Conservation (phyloP, 176 grass and related monocot genomes). For the Alopecurus myosuroides region DNA sequence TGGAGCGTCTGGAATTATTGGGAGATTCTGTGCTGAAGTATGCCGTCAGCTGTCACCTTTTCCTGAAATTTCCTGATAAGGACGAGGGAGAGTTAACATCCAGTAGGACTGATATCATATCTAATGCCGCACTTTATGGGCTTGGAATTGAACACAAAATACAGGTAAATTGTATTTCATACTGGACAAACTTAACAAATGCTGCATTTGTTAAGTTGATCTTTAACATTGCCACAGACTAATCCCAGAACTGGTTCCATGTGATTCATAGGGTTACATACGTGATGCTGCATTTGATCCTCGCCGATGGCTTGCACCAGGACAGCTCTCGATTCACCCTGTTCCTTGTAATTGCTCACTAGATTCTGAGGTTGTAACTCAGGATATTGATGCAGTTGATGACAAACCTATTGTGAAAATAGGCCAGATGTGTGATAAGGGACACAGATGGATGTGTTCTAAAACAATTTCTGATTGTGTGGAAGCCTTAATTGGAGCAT, state of each 20-base stretch:
- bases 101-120: constrained; percentile 44
- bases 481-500: constrained; percentile 89
- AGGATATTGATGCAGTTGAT: constrained; percentile 34
- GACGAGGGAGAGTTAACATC: constrained; percentile 74
- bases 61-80: constrained; percentile 66
- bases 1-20: constrained; percentile 86
- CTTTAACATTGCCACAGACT: neutral
- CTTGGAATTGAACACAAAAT: constrained; percentile 59
- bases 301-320: constrained; percentile 86
- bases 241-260: constrained; percentile 15
- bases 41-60: constrained; percentile 65
- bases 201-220: neutral
- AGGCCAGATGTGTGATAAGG: constrained; percentile 83
- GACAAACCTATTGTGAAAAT: constrained; percentile 50
- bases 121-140: constrained; percentile 80
- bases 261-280: constrained; percentile 61
- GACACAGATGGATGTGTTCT: constrained; percentile 94
- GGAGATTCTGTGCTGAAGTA: constrained; percentile 94
- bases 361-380: constrained; percentile 28
- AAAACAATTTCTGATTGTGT: constrained; percentile 95
- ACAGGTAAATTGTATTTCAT: constrained; percentile 53
- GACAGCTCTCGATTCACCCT: constrained; percentile 59
- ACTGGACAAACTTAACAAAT: neutral
- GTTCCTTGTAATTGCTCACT: constrained; percentile 59
- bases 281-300: constrained; percentile 92